A percentile compares a stretch with the other conserved stretches of the same genome.
Conservation (phyloP, 352 stramenopile species). For the Globisporangium alternatum region DNA sequence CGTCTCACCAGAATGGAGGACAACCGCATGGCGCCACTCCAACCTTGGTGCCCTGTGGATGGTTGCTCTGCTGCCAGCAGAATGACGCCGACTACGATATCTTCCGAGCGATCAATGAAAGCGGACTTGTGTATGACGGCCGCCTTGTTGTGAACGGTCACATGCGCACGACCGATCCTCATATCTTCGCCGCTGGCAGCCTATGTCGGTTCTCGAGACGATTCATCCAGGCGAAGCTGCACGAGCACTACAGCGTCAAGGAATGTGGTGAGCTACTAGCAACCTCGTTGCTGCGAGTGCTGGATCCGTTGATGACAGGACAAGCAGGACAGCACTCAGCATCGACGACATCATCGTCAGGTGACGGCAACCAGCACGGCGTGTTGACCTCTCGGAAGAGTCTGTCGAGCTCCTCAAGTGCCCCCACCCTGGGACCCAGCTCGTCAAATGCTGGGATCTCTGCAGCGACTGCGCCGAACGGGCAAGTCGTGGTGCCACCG, state of each 20-base stretch:
- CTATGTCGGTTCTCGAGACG: constrained; percentile 81
- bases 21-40: neutral
- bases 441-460: neutral
- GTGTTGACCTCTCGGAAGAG: constrained; percentile 6
- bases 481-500: constrained; percentile 41
- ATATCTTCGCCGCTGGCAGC: constrained; percentile 65
- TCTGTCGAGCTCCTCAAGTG: constrained; percentile 12
- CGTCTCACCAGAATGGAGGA: constrained; percentile 1
- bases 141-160: constrained; percentile 85
- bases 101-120: constrained; percentile 89
- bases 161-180: constrained; percentile 83
- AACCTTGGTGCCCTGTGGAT: constrained; percentile 44
- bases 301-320: constrained; percentile 49
- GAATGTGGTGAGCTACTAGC: constrained; percentile 77
- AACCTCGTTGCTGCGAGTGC: constrained; percentile 49
- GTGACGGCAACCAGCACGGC: constrained; percentile 1
- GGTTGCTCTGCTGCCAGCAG: constrained; percentile 83
- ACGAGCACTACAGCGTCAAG: constrained; percentile 74
- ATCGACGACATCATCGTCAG: neutral
- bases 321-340: neutral
- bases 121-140: constrained; percentile 90
- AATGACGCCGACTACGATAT: constrained; percentile 86
- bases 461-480: neutral
- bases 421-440: neutral
- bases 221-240: constrained; percentile 70